These are phyloP conservation scores for Fusarium miscanthi DNA, from an alignment of 2,329 filamentous ascomycete genomes.

Conservation along the genomic window DNA sequence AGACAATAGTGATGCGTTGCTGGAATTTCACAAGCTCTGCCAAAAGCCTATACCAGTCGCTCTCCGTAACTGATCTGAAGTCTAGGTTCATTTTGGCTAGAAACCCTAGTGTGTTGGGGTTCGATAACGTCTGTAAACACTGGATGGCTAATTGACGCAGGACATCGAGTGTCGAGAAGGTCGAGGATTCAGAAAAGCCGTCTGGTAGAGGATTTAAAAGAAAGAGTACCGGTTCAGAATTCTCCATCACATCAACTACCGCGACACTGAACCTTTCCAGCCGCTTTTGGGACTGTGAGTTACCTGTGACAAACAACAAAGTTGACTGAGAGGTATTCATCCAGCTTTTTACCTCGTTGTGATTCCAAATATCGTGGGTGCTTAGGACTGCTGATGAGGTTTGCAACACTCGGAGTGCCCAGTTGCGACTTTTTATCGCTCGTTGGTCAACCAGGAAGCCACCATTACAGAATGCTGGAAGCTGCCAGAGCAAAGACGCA, in stretches of 20 bases:
- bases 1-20: neutral
- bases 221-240: fast-evolving
- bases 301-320: neutral
- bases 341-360: fast-evolving
- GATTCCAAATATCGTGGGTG: neutral
- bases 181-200: neutral
- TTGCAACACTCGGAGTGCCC: neutral
- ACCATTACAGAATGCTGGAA: neutral
- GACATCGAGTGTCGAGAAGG: neutral
- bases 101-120: neutral
- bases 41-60: neutral
- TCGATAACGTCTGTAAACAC: neutral
- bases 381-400: too few species aligned
- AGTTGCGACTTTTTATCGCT: neutral
- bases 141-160: neutral
- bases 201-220: fast-evolving
- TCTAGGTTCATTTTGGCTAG: neutral
- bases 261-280: neutral
- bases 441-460: neutral
- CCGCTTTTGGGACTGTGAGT: neutral
- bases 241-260: fast-evolving
- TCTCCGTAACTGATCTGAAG: neutral
- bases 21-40: neutral
- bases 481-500: neutral
- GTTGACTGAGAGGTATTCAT: neutral